Evolutionary conservation across 2,329 filamentous ascomycete species (phyloP).

Genomic region (Botrytis medusae): DNA sequence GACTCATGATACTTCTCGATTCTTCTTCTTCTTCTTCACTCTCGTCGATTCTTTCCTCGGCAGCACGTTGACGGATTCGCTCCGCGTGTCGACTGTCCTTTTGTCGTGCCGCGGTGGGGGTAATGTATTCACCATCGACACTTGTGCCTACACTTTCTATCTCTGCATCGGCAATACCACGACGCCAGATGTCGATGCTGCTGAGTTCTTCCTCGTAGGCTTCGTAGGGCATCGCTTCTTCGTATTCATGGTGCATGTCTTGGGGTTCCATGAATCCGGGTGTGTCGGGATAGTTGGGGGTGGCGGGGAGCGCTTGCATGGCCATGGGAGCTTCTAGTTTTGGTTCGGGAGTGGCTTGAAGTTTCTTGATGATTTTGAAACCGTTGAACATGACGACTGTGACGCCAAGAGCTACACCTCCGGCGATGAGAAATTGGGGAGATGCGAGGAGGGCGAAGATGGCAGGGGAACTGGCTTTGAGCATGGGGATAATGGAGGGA

Average conservation of each 20-base stretch:
- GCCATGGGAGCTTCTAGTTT: slow-evolving; percentile 27
- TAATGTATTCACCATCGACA: slow-evolving; percentile 41
- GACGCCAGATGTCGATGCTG: slow-evolving; percentile 40
- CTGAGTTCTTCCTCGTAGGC: slow-evolving; percentile 38
- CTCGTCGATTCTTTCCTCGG: slow-evolving; percentile 24
- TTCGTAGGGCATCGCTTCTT: slow-evolving; percentile 26
- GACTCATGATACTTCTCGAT: slow-evolving; percentile 4
- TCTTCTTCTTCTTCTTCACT: slow-evolving; percentile 2
- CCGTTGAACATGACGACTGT: slow-evolving; percentile 94
- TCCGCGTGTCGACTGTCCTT: slow-evolving; percentile 27
- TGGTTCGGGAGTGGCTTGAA: slow-evolving; percentile 46
- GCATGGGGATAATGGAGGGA: slow-evolving; percentile 69
- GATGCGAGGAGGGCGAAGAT: slow-evolving; percentile 84
- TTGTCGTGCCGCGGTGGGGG: slow-evolving; percentile 36
- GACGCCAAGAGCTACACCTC: slow-evolving; percentile 84
- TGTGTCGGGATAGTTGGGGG: not conserved
- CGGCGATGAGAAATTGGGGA: slow-evolving; percentile 92
- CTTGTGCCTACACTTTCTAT: slow-evolving; percentile 36
- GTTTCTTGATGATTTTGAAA: slow-evolving; percentile 94
- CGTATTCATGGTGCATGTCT: not conserved
- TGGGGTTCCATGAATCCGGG: slow-evolving; percentile 13
- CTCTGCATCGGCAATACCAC: slow-evolving; percentile 39
- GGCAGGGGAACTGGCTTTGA: slow-evolving; percentile 81
- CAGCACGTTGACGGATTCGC: slow-evolving; percentile 30
- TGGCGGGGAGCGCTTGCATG: not conserved